Conservation (phyloP, 1,139 yeast species). For the Diutina pseudorugosa region DNA sequence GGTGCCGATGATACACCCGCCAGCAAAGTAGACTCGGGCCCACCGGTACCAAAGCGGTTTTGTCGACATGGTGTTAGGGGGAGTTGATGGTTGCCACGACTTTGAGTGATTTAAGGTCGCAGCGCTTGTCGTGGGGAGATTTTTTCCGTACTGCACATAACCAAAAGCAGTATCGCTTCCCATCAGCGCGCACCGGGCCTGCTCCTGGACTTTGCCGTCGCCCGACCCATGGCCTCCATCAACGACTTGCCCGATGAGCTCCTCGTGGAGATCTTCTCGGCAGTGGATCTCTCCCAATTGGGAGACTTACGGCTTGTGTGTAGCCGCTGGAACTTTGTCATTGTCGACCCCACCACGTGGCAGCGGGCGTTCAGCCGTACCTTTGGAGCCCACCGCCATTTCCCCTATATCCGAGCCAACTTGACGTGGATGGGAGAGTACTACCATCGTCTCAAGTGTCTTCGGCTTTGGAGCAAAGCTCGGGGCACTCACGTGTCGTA, state of each 20-base stretch:
- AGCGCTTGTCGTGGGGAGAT: too few species aligned
- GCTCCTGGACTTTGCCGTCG: not conserved
- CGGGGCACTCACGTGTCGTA: slow-evolving; percentile 19
- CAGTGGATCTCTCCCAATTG: slow-evolving; percentile 45
- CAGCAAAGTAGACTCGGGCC: slow-evolving; percentile 44
- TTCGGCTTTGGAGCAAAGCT: slow-evolving; percentile 44
- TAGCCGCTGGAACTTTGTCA: slow-evolving; percentile 35
- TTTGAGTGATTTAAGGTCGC: too few species aligned
- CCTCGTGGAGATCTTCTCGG: slow-evolving; percentile 40
- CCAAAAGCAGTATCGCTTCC: not conserved
- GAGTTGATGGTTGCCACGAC: too few species aligned
- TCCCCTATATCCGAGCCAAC: slow-evolving; percentile 48
- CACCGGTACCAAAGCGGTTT: slow-evolving; percentile 20
- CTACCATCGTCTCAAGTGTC: slow-evolving; percentile 28
- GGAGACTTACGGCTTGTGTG: slow-evolving; percentile 41
- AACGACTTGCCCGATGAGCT: slow-evolving; percentile 46
- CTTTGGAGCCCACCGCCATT: slow-evolving; percentile 28
- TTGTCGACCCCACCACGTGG: slow-evolving; percentile 54
- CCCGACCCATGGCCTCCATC: slow-evolving; percentile 8
- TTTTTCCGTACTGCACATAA: not conserved
- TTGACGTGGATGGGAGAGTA: slow-evolving; percentile 45
- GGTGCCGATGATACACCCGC: slow-evolving; percentile 49
- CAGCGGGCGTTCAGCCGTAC: slow-evolving; percentile 37
- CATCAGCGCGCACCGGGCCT: not conserved
- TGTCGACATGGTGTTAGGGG: not conserved